Evolutionary conservation across 257 asterid species (phyloP).

Genomic region (Petunia secreta): DNA sequence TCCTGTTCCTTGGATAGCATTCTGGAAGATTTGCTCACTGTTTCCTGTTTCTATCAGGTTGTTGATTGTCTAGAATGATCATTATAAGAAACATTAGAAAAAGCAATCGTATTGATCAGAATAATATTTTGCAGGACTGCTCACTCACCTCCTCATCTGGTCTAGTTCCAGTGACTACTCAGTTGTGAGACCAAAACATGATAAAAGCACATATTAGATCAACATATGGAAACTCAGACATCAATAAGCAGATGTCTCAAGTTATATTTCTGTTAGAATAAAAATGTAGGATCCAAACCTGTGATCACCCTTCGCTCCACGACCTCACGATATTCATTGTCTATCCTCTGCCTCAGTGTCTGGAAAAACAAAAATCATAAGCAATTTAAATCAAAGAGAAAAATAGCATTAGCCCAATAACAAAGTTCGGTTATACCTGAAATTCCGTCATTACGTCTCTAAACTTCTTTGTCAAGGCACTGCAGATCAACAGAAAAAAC

Average conservation of each 20-base stretch:
- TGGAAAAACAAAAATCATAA: conserved; percentile 29
- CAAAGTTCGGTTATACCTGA: conserved; percentile 53
- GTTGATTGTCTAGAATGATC: conserved; percentile 69
- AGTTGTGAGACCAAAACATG: conserved; percentile 26
- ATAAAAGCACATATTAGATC: conserved; percentile 24
- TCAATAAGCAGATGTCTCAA: background rate
- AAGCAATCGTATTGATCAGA: background rate
- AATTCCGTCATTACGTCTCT: conserved; percentile 77
- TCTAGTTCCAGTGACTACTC: conserved; percentile 77
- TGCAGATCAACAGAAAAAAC: conserved; percentile 37
- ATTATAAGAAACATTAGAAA: conserved; percentile 30
- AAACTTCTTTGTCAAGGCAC: conserved; percentile 73
- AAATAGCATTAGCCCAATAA: background rate
- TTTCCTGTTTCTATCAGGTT: conserved; percentile 80
- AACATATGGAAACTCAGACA: background rate
- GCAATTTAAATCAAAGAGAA: background rate
- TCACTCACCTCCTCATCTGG: conserved; percentile 84
- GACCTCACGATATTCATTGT: conserved; percentile 89
- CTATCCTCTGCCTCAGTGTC: conserved; percentile 74
- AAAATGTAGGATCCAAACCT: conserved; percentile 45
- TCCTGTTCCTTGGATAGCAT: conserved; percentile 79
- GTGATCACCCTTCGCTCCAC: conserved; percentile 89
- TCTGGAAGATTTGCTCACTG: conserved; percentile 87
- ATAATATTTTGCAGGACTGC: conserved; percentile 16
- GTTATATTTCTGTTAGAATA: background rate